These are phyloP conservation scores for Telfairia occidentalis DNA, from an alignment of 331 rosid genomes.

Conservation along the genomic window DNA sequence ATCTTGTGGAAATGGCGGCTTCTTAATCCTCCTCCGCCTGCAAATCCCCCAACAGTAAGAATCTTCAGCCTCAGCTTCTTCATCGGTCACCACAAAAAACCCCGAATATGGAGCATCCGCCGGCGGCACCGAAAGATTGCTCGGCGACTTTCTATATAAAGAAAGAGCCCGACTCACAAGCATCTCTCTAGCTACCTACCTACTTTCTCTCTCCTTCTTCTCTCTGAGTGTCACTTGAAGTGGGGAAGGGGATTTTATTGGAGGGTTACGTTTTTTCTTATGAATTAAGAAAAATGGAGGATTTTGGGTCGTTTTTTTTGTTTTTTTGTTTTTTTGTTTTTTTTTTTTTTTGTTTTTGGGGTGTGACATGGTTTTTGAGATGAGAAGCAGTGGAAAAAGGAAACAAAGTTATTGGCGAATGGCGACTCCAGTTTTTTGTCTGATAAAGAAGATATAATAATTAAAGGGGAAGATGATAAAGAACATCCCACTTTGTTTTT, in stretches of 20 bases:
- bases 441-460: slow-evolving; percentile 4
- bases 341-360: too few species aligned
- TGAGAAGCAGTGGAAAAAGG: background rate
- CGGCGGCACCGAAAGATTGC: slow-evolving; percentile 32
- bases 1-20: slow-evolving; percentile 70
- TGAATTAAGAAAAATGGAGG: background rate
- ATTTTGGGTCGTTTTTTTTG: background rate
- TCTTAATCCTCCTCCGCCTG: slow-evolving; percentile 37
- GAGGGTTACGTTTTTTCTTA: background rate
- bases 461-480: background rate
- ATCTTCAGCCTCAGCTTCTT: slow-evolving; percentile 61
- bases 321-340: too few species aligned
- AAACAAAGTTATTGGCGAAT: background rate
- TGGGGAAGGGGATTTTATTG: background rate
- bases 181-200: too few species aligned
- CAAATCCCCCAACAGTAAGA: slow-evolving; percentile 47
- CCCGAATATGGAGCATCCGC: slow-evolving; percentile 70
- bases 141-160: slow-evolving; percentile 56
- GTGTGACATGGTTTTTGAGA: background rate
- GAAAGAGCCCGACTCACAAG: slow-evolving; percentile 76
- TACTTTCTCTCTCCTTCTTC: background rate
- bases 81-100: slow-evolving; percentile 56
- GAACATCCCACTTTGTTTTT: background rate
- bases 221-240: background rate
- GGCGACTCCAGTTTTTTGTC: background rate